A percentile compares a stretch with the other conserved stretches of the same genome.
These are phyloP conservation scores for Solanum hybrid DNA, from an alignment of 305 asterid species.

Conservation along the genomic window DNA sequence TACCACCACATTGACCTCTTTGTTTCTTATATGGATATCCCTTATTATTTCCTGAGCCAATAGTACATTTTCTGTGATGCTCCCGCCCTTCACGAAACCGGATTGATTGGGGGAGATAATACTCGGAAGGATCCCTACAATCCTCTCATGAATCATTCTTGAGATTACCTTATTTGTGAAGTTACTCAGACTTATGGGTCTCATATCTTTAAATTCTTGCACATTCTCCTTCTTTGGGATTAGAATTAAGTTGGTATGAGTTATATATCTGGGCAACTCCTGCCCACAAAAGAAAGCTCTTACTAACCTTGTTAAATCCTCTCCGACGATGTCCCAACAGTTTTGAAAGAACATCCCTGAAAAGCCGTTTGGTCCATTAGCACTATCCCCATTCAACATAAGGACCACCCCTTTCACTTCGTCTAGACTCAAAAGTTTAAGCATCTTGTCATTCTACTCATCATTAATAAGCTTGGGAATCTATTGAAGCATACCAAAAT, in stretches of 20 bases:
- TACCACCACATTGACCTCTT: neutral
- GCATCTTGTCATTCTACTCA: neutral
- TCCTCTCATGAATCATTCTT: neutral
- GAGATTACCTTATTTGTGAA: neutral
- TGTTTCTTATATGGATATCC: too few relatives aligned
- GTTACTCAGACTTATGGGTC: neutral
- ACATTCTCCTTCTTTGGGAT: too few relatives aligned
- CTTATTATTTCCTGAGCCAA: neutral
- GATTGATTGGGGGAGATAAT: neutral
- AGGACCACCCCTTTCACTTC: neutral
- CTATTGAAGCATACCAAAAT: neutral
- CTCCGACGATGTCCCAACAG: neutral
- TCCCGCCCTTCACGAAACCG: neutral
- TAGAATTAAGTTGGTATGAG: neutral
- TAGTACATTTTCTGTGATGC: neutral
- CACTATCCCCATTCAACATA: neutral
- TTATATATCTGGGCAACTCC: neutral
- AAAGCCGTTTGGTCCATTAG: neutral
- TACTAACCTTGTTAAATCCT: neutral
- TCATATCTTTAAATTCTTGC: neutral
- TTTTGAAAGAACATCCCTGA: neutral
- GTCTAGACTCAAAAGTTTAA: neutral
- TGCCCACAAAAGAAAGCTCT: neutral
- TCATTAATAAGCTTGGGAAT: neutral
- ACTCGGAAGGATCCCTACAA: neutral